A percentile compares a stretch with the other conserved stretches of the same genome.
Conservation (phyloP, 306 rosid genomes). For the Alnus glutinosa region DNA sequence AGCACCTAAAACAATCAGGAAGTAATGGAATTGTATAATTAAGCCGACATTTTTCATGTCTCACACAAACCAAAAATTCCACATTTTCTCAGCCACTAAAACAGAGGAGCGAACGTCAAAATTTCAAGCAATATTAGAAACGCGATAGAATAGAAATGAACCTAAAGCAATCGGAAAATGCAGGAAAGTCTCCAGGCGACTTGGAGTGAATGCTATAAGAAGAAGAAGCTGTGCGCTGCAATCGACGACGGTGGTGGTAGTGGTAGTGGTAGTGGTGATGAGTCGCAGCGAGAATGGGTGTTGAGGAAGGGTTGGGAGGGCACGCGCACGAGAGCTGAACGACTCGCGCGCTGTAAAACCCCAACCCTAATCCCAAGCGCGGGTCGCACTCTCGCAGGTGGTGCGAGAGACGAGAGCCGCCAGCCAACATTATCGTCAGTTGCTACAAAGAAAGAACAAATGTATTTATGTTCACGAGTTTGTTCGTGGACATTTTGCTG, state of each 20-base stretch:
- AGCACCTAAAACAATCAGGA: constrained; percentile 32
- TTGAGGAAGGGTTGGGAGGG: constrained; percentile 32
- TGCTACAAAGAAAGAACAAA: neutral
- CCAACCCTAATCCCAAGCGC: constrained; percentile 34
- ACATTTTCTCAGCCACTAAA: neutral
- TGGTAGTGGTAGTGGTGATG: neutral
- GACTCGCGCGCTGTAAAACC: constrained; percentile 31
- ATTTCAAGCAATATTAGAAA: neutral
- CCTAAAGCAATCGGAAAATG: constrained; percentile 58
- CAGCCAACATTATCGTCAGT: constrained; percentile 19
- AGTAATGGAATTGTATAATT: constrained; percentile 9
- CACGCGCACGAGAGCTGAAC: constrained; percentile 37
- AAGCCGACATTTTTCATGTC: neutral
- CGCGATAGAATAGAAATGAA: constrained; percentile 27
- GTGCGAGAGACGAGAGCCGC: constrained; percentile 48
- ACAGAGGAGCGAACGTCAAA: neutral
- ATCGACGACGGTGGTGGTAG: neutral
- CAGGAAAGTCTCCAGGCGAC: constrained; percentile 43
- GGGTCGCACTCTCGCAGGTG: constrained; percentile 58
- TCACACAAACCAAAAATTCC: neutral
- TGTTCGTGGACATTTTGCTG: no score
- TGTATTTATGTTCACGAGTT: no score
- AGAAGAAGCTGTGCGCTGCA: constrained; percentile 20
- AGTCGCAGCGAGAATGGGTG: constrained; percentile 1
- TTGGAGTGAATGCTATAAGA: constrained; percentile 38